Evolutionary conservation across 352 stramenopile genomes (phyloP), one percentile per base, ranked within the genome.

Genomic region (Nothophytophthora sp.): DNA sequence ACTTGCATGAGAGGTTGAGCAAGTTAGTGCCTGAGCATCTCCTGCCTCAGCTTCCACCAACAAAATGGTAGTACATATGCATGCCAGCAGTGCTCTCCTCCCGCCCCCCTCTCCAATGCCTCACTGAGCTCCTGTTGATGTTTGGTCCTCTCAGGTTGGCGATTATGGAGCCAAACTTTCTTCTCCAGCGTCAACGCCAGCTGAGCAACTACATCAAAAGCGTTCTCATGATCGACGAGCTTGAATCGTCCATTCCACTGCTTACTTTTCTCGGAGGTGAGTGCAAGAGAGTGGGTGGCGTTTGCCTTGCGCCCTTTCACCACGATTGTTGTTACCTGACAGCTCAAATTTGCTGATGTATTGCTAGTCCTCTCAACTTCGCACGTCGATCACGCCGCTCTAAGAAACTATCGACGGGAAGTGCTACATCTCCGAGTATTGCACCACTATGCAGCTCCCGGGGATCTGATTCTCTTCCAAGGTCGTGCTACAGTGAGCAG

Each of bases 391-490:
- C 61, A 71, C 40, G 42, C 67, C 34, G 60, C 60, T 4, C 34
- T 69, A 36, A 43, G 56, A 30, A 59, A 63, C 13, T 60, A 62
- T 13, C 51, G 61, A 10, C 55, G 59, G 0, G 73, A 87, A 25
- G 76, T 89, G 8, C 50, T 89, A 15, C 78, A 87, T 30, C 65
- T 89, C 15, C 75, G 79, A 25, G 71, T 89, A 11, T 52, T 89
- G 1, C 60, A 67, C 37, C 76, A 73, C 46, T 86, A 89, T 50
- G 70, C 73, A 1, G 27, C 34, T 5, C 55, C 71, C 15, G 75
- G 75, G 9, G 78, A 89, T 15, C 40, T 89, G 20, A 60, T 89
- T 22, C 63, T 89, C 18, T 89, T 89, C 39, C 77, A 80, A 16
- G 75, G 68, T 16, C 60, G 55, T 48, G 78, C 75, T 2, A 60